Evolutionary conservation across 257 asterid genomes (phyloP), one percentile per base, ranked within the genome.

Genomic region (Agastache rugosa): DNA sequence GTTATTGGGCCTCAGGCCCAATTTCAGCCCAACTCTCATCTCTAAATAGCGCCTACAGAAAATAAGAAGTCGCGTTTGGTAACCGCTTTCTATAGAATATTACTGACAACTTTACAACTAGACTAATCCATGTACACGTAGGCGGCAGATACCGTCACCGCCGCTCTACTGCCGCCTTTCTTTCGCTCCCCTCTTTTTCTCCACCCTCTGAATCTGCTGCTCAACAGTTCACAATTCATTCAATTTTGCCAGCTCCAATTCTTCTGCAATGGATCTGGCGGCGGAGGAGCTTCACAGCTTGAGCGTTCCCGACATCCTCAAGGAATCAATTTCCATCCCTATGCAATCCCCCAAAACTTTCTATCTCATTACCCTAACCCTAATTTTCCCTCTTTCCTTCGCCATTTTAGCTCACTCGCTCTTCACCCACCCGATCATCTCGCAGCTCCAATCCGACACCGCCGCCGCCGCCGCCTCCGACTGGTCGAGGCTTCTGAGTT

Each of bases 351-450:
- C 97, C 5, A 94, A 84, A 71, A 87, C 97, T 11, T 94, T 94
- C 58, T 94, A 87, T 78, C 88, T 92, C 50, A 70, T 92, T 31
- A 90, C 99, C 61, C 85, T 92, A 17, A 83, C 91, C 72, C 75
- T 94, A 34, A 75, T 94, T 67, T 92, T 89, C 84, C 97, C 99
- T 1, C 87, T 94, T 11, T 94, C 99, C 9, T 92, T 94, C 80
- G 99, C 97, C 16, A 90, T 94, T 77, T 75, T 93, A 72, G 98
- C 96, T 67, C 98, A 94, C 80, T 94, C 97, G 0, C 90, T 94
- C 59, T 94, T 90, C 90, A 90, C 97, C 0, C 91, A 94, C 77
- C 96, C 98, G 0, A 86, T 94, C 50, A 51, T 94, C 59, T 25
- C 83, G 1, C 97, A 87, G 81, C 94, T 94, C 44, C 91, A 89